These are phyloP conservation scores for Scedosporium apiospermum DNA, from an alignment of 2,329 filamentous ascomycete genomes.

Conservation along the genomic window DNA sequence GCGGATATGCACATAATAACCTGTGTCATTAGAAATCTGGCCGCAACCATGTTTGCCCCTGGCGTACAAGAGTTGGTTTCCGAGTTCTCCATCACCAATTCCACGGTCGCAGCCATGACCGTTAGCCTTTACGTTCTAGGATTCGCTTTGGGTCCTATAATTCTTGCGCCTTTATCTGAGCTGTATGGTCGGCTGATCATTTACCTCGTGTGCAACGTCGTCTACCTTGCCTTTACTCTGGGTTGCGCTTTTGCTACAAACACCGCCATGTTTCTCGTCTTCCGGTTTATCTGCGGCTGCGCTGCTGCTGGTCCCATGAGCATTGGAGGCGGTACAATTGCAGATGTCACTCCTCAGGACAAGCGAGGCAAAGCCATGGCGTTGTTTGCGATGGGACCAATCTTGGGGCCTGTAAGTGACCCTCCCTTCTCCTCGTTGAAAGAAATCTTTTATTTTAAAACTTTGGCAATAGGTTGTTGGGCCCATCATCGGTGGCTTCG, in stretches of 20 bases:
- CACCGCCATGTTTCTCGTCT: slow-evolving; percentile 41
- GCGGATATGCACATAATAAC: too few species aligned
- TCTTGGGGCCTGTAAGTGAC: too few species aligned
- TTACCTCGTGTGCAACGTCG: slow-evolving; percentile 39
- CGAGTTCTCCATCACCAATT: too few species aligned
- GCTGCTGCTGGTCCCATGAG: slow-evolving; percentile 54
- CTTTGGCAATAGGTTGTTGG: too few species aligned
- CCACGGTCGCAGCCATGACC: background rate
- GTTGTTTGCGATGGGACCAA: slow-evolving; percentile 17
- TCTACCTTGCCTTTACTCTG: slow-evolving; percentile 37
- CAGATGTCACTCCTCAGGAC: slow-evolving; percentile 51
- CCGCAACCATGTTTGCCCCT: too few species aligned
- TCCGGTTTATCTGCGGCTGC: slow-evolving; percentile 53
- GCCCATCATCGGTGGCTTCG: too few species aligned
- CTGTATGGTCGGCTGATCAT: slow-evolving; percentile 46
- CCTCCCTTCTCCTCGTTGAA: too few species aligned
- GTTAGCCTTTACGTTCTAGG: slow-evolving; percentile 60
- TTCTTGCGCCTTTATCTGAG: slow-evolving; percentile 52
- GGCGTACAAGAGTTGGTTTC: too few species aligned
- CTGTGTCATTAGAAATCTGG: too few species aligned
- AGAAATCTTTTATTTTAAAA: too few species aligned
- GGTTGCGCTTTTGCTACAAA: slow-evolving; percentile 41
- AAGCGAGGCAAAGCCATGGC: slow-evolving; percentile 49
- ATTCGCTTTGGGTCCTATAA: slow-evolving; percentile 46
- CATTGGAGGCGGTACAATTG: slow-evolving; percentile 56